phyloP scores from a whole-genome alignment of 1,284 basidiomycete genomes.

The Moesziomyces aphidis region DNA sequence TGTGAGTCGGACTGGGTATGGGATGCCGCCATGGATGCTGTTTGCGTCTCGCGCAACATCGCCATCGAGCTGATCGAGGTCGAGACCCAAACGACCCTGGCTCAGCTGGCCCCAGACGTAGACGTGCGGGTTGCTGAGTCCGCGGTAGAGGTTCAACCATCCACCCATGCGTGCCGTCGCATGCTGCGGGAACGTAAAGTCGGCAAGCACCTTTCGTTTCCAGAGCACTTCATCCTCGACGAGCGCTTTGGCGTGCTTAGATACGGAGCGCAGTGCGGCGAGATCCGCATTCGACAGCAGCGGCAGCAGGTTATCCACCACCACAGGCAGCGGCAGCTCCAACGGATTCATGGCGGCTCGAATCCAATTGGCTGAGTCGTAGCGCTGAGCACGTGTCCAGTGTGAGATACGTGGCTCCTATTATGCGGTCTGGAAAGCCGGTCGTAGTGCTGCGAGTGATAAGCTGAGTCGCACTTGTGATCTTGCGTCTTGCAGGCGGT shows the following conservation, averaged over 20 bases:
- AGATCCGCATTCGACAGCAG: constrained; percentile 32
- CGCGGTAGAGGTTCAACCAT: constrained; percentile 46
- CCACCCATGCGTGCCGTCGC: constrained; percentile 38
- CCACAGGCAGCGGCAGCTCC: constrained; percentile 27
- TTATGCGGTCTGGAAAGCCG: no score
- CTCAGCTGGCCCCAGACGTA: constrained; percentile 46
- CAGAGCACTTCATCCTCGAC: constrained; percentile 44
- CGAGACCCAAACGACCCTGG: constrained; percentile 32
- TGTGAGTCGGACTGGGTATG: constrained; percentile 32
- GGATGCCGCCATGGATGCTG: constrained; percentile 7
- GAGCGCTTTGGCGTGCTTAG: constrained; percentile 10
- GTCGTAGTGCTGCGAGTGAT: no score
- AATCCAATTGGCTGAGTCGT: no score
- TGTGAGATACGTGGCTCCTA: no score
- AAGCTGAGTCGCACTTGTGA: no score
- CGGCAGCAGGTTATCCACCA: constrained; percentile 36
- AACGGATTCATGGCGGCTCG: constrained; percentile 15
- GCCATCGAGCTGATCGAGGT: background rate
- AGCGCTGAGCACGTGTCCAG: background rate
- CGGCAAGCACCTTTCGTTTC: constrained; percentile 36
- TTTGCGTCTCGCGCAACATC: background rate
- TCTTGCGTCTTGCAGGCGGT: no score
- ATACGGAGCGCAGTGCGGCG: constrained; percentile 22
- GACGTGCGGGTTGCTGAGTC: constrained; percentile 29
- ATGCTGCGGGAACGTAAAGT: constrained; percentile 46